These are phyloP conservation scores for Rhodotorula glutinis DNA, from an alignment of 1,284 basidiomycete species.

Conservation along the genomic window DNA sequence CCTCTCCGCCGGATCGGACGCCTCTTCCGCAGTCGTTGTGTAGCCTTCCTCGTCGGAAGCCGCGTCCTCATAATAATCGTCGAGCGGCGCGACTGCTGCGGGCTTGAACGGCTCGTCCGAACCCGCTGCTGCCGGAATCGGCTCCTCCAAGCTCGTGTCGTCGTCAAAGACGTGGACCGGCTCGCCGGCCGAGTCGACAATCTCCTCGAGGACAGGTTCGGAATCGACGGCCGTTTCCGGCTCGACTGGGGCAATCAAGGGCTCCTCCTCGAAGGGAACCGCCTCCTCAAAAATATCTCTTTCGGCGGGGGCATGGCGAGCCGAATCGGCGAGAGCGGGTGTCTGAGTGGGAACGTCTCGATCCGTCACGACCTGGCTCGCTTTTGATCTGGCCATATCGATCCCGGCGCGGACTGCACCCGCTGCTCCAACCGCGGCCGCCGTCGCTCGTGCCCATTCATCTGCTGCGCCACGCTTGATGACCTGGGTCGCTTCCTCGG, in stretches of 20 bases:
- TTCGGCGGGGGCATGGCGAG: background rate
- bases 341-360: background rate
- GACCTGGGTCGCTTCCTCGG: background rate
- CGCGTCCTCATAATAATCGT: background rate
- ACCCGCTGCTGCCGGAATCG: background rate
- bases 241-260: background rate
- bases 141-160: background rate
- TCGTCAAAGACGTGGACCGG: background rate
- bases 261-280: too few species aligned
- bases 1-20: too few species aligned
- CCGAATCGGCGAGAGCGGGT: background rate
- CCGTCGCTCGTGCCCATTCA: constrained; percentile 14
- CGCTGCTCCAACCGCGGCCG: background rate
- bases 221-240: background rate
- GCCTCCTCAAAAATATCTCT: background rate
- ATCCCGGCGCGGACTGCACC: background rate
- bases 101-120: background rate
- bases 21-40: too few species aligned
- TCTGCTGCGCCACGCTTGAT: constrained; percentile 4
- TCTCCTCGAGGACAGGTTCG: background rate
- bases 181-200: background rate
- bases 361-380: background rate
- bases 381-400: background rate
- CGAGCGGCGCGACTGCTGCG: background rate
- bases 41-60: too few species aligned